Percentiles rank a stretch among this genome's conserved stretches.
These are phyloP conservation scores for Diaporthe sp. DNA, from an alignment of 2,329 filamentous ascomycete species.

Conservation along the genomic window DNA sequence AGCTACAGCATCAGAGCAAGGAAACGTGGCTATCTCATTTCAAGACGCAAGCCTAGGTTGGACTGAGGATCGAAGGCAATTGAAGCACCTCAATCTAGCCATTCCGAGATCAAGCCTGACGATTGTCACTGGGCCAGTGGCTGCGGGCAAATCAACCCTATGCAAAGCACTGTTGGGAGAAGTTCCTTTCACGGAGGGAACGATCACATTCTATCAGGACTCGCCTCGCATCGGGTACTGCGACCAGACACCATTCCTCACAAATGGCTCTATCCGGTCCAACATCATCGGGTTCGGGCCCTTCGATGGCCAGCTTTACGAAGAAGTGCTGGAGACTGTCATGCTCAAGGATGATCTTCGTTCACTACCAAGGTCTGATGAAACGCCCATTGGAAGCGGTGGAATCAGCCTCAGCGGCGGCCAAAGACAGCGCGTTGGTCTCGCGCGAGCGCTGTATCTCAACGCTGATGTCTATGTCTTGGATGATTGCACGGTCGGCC, in stretches of 20 bases:
- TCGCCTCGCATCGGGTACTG: constrained; percentile 49
- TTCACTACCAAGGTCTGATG: constrained; percentile 52
- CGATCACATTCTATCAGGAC: constrained; percentile 1
- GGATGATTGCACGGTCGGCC: constrained; percentile 38
- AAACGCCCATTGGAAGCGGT: constrained; percentile 56
- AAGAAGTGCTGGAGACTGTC: constrained; percentile 53
- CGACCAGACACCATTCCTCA: constrained; percentile 51
- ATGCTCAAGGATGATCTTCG: constrained; percentile 51
- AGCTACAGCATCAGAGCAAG: background rate
- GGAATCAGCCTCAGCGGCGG: constrained; percentile 60
- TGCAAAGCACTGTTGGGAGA: constrained; percentile 53
- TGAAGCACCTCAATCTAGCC: constrained; percentile 44
- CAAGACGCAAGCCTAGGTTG: constrained; percentile 46
- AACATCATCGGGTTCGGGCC: constrained; percentile 55
- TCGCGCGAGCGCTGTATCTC: constrained; percentile 40
- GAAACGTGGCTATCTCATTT: constrained; percentile 31
- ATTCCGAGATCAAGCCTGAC: constrained; percentile 47
- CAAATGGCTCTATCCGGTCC: constrained; percentile 53
- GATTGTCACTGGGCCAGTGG: constrained; percentile 55
- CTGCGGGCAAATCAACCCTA: constrained; percentile 55
- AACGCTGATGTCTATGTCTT: constrained; percentile 23
- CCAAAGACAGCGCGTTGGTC: constrained; percentile 52
- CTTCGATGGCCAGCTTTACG: constrained; percentile 52
- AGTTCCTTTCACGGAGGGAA: constrained; percentile 39
- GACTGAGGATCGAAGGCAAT: constrained; percentile 42